These are phyloP conservation scores for Citrus trifoliata DNA, from an alignment of 345 rosid genomes.

Conservation along the genomic window DNA sequence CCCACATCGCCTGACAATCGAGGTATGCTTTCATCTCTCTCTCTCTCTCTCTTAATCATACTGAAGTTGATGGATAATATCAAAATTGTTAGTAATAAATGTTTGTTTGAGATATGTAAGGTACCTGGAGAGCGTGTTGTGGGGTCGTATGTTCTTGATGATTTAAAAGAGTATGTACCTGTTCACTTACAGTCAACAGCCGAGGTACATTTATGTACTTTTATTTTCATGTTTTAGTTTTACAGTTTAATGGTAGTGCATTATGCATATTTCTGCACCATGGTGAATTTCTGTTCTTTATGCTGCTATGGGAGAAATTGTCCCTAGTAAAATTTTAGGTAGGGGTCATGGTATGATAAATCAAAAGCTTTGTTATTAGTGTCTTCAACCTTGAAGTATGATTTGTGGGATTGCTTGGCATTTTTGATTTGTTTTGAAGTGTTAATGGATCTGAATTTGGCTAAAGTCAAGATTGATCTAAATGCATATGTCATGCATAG, in stretches of 20 bases:
- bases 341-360: background rate
- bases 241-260: background rate
- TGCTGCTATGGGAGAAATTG: background rate
- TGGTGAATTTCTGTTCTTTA: background rate
- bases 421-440: background rate
- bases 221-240: background rate
- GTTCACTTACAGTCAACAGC: constrained; percentile 65
- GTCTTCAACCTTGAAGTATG: background rate
- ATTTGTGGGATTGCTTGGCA: background rate
- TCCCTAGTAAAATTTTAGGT: background rate
- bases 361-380: background rate
- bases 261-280: background rate
- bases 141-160: constrained; percentile 80
- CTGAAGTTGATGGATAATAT: background rate
- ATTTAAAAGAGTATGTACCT: constrained; percentile 54
- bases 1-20: constrained; percentile 81
- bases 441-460: too few species aligned
- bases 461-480: too few species aligned
- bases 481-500: too few species aligned
- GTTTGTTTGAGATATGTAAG: constrained; percentile 34
- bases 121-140: constrained; percentile 85
- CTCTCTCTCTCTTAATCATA: background rate
- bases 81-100: constrained; percentile 1
- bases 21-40: constrained; percentile 44
- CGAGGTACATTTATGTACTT: constrained; percentile 48